Evolutionary conservation across 768 basidiomycete species (phyloP).

Genomic region (Epithele typhae): DNA sequence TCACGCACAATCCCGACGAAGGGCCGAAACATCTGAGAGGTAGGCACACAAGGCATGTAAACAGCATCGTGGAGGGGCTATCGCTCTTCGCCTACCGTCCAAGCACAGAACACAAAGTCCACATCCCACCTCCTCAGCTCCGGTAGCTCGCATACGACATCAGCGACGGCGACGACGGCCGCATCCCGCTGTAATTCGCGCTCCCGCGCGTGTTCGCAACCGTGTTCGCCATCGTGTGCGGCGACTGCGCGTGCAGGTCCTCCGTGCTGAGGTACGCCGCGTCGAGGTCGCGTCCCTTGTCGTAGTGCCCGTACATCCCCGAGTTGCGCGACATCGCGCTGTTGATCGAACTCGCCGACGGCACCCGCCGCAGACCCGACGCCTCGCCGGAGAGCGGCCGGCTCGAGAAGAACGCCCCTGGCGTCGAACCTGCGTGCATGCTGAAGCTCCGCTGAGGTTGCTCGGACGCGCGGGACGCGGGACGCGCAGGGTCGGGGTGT

Average conservation of each 20-base stretch:
- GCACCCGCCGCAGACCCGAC: slow-evolving; percentile 14
- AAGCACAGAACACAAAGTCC: too few relatives aligned
- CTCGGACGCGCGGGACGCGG: slow-evolving; percentile 19
- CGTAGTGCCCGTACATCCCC: slow-evolving; percentile 20
- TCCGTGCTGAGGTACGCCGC: slow-evolving; percentile 25
- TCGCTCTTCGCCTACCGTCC: too few relatives aligned
- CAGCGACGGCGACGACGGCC: slow-evolving; percentile 12
- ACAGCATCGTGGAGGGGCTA: too few relatives aligned
- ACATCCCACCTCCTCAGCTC: background rate
- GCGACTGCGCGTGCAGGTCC: slow-evolving; percentile 21
- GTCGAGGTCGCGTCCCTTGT: slow-evolving; percentile 22
- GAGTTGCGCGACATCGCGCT: slow-evolving; percentile 20
- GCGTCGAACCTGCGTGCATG: slow-evolving; percentile 26
- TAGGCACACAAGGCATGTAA: too few relatives aligned
- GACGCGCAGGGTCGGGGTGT: slow-evolving; percentile 13
- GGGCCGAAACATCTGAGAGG: too few relatives aligned
- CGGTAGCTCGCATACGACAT: slow-evolving; percentile 16
- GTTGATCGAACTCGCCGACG: slow-evolving; percentile 20
- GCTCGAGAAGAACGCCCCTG: slow-evolving; percentile 10
- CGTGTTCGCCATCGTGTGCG: slow-evolving; percentile 24
- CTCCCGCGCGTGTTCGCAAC: slow-evolving; percentile 16
- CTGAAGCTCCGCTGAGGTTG: slow-evolving; percentile 24
- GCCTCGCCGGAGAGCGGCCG: slow-evolving; percentile 18
- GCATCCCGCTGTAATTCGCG: slow-evolving; percentile 1
- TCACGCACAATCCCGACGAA: too few relatives aligned